Percentiles rank a stretch among this genome's conserved stretches.
Evolutionary conservation across 129 eudicot genomes (phyloP).

Genomic region (Ambrosia trifida): DNA sequence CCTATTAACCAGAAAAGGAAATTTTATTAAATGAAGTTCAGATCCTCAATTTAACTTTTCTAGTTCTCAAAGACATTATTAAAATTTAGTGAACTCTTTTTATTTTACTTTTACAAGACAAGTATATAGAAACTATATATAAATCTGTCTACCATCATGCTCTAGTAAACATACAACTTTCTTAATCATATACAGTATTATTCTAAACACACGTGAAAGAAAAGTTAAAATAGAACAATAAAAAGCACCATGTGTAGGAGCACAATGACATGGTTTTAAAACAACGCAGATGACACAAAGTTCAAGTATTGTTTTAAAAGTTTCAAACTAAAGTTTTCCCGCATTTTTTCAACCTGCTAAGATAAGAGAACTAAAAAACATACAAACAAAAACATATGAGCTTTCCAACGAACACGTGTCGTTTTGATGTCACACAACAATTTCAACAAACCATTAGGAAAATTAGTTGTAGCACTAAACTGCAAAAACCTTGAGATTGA

Average conservation of each 20-base stretch:
- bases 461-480: background rate
- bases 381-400: background rate
- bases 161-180: background rate
- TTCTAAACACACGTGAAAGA: background rate
- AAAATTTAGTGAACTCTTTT: background rate
- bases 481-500: slow-evolving; percentile 1
- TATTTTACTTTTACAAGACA: background rate
- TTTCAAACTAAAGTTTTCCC: background rate
- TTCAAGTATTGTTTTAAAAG: background rate
- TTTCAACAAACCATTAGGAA: background rate
- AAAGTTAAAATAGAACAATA: background rate
- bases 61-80: background rate
- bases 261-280: background rate
- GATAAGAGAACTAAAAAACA: background rate
- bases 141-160: background rate
- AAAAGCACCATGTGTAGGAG: background rate
- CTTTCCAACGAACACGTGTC: background rate
- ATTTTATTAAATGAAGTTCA: background rate
- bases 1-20: background rate
- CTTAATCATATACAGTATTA: background rate
- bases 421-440: slow-evolving; percentile 2
- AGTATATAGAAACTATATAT: background rate
- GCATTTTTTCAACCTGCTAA: background rate
- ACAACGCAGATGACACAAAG: background rate
- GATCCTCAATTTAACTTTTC: background rate